Conservation (phyloP, 345 rosid genomes). For the Arabidopsis suecica region DNA sequence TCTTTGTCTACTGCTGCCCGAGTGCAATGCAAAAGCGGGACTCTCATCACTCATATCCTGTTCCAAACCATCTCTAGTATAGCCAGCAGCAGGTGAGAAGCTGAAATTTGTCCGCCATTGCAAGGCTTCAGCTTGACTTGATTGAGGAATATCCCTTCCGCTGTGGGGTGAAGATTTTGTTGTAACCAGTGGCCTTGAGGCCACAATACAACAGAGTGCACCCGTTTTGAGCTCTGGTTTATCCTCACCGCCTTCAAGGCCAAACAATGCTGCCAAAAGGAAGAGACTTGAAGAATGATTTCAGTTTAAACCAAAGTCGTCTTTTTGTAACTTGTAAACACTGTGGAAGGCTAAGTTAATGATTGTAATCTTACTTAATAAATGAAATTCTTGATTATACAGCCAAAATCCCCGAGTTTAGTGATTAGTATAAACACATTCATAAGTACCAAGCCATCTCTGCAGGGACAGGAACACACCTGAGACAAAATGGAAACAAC, state of each 20-base stretch:
- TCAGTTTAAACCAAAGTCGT: neutral
- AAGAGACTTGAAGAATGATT: neutral
- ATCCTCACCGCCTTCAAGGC: neutral
- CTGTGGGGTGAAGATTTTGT: slow-evolving; percentile 42
- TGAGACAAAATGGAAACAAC: neutral
- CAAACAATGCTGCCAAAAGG: neutral
- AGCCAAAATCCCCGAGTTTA: neutral
- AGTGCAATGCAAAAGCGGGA: slow-evolving; percentile 54
- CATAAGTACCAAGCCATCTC: neutral
- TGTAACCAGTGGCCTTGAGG: slow-evolving; percentile 83
- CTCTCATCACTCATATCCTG: slow-evolving; percentile 41
- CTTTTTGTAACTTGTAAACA: neutral
- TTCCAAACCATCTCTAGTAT: slow-evolving; percentile 65
- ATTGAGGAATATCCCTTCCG: slow-evolving; percentile 41
- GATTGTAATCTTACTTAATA: slow-evolving; percentile 5
- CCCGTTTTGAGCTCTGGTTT: slow-evolving; percentile 67
- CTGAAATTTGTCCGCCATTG: slow-evolving; percentile 83
- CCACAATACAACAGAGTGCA: slow-evolving; percentile 94
- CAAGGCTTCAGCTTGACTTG: slow-evolving; percentile 56
- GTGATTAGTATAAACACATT: neutral
- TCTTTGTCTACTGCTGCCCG: slow-evolving; percentile 52
- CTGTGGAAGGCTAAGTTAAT: neutral
- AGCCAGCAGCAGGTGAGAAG: slow-evolving; percentile 80
- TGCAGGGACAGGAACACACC: neutral
- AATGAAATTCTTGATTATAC: neutral